Conservation (phyloP, 192 early-diverging fungal species). For the Backusella sp. region DNA sequence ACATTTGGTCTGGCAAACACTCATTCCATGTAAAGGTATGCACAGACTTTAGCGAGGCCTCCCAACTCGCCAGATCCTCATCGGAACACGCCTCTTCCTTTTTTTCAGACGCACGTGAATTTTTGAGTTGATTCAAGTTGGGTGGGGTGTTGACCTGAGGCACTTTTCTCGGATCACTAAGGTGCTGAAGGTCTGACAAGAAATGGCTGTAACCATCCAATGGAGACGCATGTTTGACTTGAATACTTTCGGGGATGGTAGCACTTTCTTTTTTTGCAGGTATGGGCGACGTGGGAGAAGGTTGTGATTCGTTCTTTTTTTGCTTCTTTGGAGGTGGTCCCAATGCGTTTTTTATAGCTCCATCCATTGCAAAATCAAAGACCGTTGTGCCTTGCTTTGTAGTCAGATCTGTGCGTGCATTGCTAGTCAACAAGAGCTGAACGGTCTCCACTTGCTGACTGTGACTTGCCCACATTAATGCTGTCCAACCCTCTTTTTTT, state of each 20-base stretch:
- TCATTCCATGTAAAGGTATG: constrained; percentile 74
- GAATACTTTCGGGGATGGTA: background rate
- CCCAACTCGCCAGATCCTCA: constrained; percentile 4
- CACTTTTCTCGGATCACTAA: constrained; percentile 34
- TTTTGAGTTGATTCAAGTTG: background rate
- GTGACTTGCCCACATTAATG: constrained; percentile 87
- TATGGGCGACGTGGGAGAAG: background rate
- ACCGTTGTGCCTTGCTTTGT: constrained; percentile 71
- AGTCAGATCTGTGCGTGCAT: constrained; percentile 63
- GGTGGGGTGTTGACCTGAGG: constrained; percentile 32
- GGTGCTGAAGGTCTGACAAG: constrained; percentile 6
- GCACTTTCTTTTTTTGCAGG: constrained; percentile 2
- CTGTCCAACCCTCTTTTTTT: constrained; percentile 74
- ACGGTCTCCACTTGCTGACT: constrained; percentile 74
- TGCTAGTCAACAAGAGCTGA: constrained; percentile 66
- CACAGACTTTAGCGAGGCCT: constrained; percentile 1
- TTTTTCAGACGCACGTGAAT: background rate
- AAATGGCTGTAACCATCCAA: constrained; percentile 21
- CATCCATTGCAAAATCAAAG: constrained; percentile 58
- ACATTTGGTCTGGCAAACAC: constrained; percentile 90
- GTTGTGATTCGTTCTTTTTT: background rate
- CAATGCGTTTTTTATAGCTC: constrained; percentile 9
- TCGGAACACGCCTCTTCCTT: background rate
- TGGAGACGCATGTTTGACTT: constrained; percentile 12
- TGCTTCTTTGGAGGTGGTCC: constrained; percentile 9